Base-by-base conservation (phyloP, 371 early-diverging fungal genomes). In the Basidiobolus meristosporus region DNA sequence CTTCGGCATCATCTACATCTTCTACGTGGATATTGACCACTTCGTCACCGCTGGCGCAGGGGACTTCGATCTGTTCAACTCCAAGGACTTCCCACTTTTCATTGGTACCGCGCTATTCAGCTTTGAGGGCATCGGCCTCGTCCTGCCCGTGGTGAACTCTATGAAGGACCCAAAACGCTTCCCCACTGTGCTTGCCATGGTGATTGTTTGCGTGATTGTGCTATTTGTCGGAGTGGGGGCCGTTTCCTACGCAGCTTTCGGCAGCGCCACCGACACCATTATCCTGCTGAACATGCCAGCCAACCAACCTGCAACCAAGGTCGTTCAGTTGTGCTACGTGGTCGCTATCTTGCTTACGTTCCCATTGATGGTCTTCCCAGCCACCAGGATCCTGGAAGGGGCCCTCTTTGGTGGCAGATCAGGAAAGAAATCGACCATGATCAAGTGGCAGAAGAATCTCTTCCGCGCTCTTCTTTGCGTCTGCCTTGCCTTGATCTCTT, bases 401-500 rank as follows among this genome's bases (percentile, higher is more conserved):
- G 61, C 53, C n/a, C 21, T 63, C 21, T 65, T 67, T 40, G 48
- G 45, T n/a, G 46, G 54, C 19, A 62, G 67, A 36, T 65, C 65
- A 11, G 63, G 60, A 17, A 57, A 59, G 19, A 48, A 48, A 26
- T 46, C 50, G 29, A 39, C 43, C 0, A 40, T 56, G 31, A 68
- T 77, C 40, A 88, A 85, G 54, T 77, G 86, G 84, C 69, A 82
- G 52, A 92, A 92, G 65, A 92, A 92, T 50, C 36, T 54, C 16
- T 67, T 85, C 45, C 67, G 93, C n/a, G 53, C 69, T 9, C n/a
- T 59, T 4, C 57, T 90, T 37, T 78, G 79, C 6, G 33, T 68
- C 12, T 45, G 68, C 0, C 59, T 78, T 7, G 82, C 73, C 4
- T n/a, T 63, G 14, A 65, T 85, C 18, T 81, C 90, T 9, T 80